Base-by-base conservation (phyloP, 2,329 filamentous ascomycete genomes). In the Aspergillus unguis region DNA sequence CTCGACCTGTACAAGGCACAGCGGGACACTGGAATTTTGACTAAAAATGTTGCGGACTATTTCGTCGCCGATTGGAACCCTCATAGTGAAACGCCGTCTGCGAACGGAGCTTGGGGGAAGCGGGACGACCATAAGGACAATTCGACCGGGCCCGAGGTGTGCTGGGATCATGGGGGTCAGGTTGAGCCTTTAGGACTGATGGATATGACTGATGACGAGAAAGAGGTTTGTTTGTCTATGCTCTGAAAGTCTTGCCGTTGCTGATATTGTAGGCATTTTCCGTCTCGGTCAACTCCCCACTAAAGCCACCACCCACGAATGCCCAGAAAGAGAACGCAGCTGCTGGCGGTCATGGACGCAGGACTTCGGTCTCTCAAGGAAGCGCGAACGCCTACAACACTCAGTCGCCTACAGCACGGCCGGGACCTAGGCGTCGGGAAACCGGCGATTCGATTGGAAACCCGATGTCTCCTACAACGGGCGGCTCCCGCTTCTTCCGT, bases 251-350 rank as follows among this genome's bases (percentile, higher is more conserved):
- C 48, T 33, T 37, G 32, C 38, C 38, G 50, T 38, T 27, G 55
- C 60, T 67, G 57, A 69, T 59, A 51, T 61, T 65, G 46, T 70
- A 96, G 87, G 77, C 88, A 58, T 96, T 96, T 72, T 75, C 84
- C 46, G 83, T 82, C 46, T 94, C 95, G 58, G 91, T 99, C 67
- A 99, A 97, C 71, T 96, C 94, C 33, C 88, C 91, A 32, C 78
- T 96, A 61, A 97, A 97, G 73, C 87, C 89, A 6, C 88, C 89
- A 23, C 83, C 85, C 31, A 87, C 89, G 65, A 82, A 77, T 56
- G 70, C 76, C 26, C 79, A 77, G 63, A 92, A 89, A 75, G 84
- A 75, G 71, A 70, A 66, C 53, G 52, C 58, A 31, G 58, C 52
- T 46, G 46, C 65, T n/a, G 58, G 62, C 31, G 79, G 71, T 55